These are phyloP conservation scores for Ziziphus jujuba DNA, from an alignment of 306 rosid genomes.

Conservation along the genomic window DNA sequence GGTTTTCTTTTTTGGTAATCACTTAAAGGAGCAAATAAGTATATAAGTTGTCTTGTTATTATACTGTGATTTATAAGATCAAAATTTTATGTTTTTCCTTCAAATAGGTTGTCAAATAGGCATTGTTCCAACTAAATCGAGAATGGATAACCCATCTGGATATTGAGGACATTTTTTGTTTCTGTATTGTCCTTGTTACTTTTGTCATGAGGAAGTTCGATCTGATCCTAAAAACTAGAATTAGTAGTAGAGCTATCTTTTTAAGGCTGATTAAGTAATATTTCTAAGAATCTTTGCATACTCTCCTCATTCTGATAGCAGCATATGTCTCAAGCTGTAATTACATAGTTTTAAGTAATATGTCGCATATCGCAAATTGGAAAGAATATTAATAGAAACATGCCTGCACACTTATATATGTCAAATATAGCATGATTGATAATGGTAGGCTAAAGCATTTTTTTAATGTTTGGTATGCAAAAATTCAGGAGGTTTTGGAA, in stretches of 20 bases:
- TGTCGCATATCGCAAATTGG: background rate
- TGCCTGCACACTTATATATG: background rate
- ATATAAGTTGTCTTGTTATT: background rate
- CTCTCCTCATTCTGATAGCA: background rate
- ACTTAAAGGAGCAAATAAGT: background rate
- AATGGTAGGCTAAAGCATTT: background rate
- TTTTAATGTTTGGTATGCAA: background rate
- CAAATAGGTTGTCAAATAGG: no score
- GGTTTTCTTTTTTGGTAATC: background rate
- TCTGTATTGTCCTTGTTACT: no score
- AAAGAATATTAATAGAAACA: background rate
- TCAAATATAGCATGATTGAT: no score
- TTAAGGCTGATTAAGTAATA: no score
- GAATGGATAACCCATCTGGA: no score
- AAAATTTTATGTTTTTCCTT: no score
- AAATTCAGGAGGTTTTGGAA: conserved; percentile 46
- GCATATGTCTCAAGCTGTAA: background rate
- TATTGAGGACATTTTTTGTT: no score
- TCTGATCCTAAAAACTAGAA: background rate
- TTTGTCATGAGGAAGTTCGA: background rate
- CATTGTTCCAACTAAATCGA: no score
- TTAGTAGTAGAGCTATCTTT: background rate
- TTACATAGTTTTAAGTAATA: background rate
- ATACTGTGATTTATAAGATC: no score
- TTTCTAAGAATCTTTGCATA: background rate